Conservation (phyloP, 192 early-diverging fungal genomes). For the Pecoramyces ruminantium region DNA sequence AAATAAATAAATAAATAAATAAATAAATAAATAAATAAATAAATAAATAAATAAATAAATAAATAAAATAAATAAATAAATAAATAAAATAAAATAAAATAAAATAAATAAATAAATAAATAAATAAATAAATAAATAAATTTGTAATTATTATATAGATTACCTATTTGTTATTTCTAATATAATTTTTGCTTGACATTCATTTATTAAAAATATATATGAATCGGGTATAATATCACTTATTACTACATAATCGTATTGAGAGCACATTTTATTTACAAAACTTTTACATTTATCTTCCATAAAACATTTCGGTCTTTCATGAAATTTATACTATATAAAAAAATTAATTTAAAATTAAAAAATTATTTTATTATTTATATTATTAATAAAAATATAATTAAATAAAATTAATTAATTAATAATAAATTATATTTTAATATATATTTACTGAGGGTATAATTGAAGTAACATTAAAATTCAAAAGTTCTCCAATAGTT, state of each 20-base stretch:
- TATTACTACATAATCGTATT: background rate
- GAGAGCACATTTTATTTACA: background rate
- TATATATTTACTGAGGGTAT: background rate
- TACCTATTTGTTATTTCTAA: background rate
- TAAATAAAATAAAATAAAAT: too few relatives aligned
- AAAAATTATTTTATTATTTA: too few relatives aligned
- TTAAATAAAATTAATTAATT: too few relatives aligned
- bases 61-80: too few relatives aligned
- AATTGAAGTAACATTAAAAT: background rate
- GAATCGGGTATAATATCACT: background rate
- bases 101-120: too few relatives aligned
- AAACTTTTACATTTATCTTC: background rate
- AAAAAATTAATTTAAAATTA: background rate
- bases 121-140: too few relatives aligned
- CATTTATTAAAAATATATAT: background rate
- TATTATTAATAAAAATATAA: too few relatives aligned
- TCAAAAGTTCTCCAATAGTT: background rate
- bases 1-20: too few relatives aligned
- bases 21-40: too few relatives aligned
- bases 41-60: too few relatives aligned
- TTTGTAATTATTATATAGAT: too few relatives aligned
- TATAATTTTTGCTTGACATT: background rate
- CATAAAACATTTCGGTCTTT: background rate
- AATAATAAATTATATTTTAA: too few relatives aligned
- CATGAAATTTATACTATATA: background rate